Conservation (phyloP, 2,329 filamentous ascomycete species). For the Cylindrodendrum hubeiense region DNA sequence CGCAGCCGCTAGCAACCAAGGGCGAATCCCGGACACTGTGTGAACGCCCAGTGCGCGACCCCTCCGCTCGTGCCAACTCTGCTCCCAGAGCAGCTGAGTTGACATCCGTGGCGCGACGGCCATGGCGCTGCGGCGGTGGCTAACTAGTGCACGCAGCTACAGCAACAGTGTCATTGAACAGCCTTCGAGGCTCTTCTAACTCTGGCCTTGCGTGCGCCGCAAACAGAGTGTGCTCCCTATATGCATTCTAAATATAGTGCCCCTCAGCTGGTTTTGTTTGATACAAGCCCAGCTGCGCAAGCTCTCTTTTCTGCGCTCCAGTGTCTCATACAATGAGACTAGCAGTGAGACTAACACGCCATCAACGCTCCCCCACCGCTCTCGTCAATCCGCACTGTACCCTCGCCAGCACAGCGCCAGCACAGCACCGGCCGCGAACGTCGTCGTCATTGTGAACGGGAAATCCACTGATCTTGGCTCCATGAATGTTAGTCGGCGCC, state of each 20-base stretch:
- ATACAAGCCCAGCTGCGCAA: neutral
- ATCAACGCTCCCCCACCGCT: constrained; percentile 6
- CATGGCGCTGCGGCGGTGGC: neutral
- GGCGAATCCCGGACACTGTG: constrained; percentile 18
- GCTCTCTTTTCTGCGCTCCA: neutral
- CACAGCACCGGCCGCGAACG: neutral
- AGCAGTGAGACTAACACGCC: constrained; percentile 3
- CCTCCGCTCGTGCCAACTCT: neutral
- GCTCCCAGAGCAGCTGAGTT: constrained; percentile 2
- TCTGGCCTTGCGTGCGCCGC: neutral
- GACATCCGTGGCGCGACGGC: neutral
- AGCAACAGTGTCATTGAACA: neutral
- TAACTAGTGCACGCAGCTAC: neutral
- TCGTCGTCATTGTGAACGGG: constrained; percentile 14
- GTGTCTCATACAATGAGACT: constrained; percentile 32
- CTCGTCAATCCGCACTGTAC: constrained; percentile 38
- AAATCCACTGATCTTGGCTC: neutral
- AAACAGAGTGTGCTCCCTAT: neutral
- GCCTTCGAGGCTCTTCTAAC: neutral
- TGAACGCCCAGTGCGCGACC: neutral
- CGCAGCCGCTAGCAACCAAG: constrained; percentile 29
- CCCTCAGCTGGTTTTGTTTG: neutral
- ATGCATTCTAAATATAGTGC: neutral
- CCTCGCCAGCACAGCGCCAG: neutral
- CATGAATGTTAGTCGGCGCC: neutral